Evolutionary conservation across 495 filamentous ascomycete species (phyloP).

Genomic region (Hypoxylon perforatum): DNA sequence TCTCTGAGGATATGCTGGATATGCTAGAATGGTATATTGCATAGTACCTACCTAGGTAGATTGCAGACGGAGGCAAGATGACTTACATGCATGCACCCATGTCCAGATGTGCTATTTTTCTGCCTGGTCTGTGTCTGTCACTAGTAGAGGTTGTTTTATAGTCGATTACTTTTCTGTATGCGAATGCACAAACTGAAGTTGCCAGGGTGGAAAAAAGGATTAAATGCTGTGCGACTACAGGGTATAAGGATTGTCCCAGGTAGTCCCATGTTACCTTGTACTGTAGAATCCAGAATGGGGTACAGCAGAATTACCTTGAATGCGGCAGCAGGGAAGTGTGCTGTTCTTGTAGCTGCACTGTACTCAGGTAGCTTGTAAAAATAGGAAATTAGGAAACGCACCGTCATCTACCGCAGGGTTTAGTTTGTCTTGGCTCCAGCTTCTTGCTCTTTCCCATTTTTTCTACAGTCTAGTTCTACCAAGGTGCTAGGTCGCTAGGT

Average conservation of each 20-base stretch:
- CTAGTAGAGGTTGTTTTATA: not conserved
- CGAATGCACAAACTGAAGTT: slow-evolving; percentile 24
- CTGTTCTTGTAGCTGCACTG: slow-evolving; percentile 16
- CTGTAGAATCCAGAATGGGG: not conserved
- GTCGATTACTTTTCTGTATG: slow-evolving; percentile 7
- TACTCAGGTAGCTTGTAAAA: slow-evolving; percentile 33
- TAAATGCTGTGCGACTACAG: not conserved
- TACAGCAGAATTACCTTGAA: slow-evolving; percentile 11
- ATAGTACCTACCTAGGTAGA: too few species aligned
- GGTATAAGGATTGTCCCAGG: too few species aligned
- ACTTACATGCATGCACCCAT: slow-evolving; percentile 25
- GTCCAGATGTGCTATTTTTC: too few species aligned
- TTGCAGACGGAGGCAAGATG: slow-evolving; percentile 33
- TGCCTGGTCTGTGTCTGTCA: too few species aligned
- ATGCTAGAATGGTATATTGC: too few species aligned
- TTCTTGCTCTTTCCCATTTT: slow-evolving; percentile 26
- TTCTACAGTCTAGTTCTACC: slow-evolving; percentile 31
- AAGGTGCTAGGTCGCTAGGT: slow-evolving; percentile 2
- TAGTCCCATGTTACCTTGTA: too few species aligned
- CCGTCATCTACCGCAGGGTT: slow-evolving; percentile 43
- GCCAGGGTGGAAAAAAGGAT: not conserved
- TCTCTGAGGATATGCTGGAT: slow-evolving; percentile 23
- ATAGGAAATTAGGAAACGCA: slow-evolving; percentile 39
- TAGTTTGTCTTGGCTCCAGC: slow-evolving; percentile 37
- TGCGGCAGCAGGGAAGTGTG: not conserved